Conservation (phyloP, 169 alveolate genomes). For the Perkinsus marinus region DNA sequence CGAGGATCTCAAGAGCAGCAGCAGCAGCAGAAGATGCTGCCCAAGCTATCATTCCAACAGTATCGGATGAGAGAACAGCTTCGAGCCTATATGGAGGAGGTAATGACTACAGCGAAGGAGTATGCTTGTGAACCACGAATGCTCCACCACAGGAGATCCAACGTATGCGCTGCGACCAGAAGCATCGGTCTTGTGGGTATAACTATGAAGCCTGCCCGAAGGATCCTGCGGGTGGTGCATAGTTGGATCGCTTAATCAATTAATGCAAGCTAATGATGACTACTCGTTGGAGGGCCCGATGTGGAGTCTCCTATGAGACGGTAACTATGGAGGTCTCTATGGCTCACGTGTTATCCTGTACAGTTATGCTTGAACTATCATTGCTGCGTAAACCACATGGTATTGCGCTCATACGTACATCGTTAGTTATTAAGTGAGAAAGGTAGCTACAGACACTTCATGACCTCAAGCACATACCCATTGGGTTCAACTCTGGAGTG, state of each 20-base stretch:
- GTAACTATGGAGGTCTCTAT: background rate
- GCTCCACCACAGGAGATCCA: background rate
- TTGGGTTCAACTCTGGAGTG: background rate
- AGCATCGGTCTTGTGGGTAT: background rate
- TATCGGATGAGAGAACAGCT: background rate
- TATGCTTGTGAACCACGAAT: background rate
- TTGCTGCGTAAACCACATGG: background rate
- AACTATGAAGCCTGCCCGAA: background rate
- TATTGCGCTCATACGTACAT: background rate
- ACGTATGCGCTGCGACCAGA: background rate
- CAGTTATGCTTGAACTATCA: background rate
- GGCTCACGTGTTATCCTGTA: background rate
- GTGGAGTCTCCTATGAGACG: background rate
- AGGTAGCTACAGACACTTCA: background rate
- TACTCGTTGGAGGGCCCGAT: background rate
- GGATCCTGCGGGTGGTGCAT: background rate
- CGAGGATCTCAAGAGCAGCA: background rate
- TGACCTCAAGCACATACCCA: background rate
- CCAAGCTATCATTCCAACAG: background rate
- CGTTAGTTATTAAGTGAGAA: background rate
- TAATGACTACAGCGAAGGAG: background rate
- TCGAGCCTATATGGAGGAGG: background rate
- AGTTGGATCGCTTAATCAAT: background rate
- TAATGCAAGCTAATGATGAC: background rate
- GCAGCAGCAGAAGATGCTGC: background rate